Conservation (phyloP, 228 moss, liverwort and hornwort species). For the Sphagnum magellanicum region DNA sequence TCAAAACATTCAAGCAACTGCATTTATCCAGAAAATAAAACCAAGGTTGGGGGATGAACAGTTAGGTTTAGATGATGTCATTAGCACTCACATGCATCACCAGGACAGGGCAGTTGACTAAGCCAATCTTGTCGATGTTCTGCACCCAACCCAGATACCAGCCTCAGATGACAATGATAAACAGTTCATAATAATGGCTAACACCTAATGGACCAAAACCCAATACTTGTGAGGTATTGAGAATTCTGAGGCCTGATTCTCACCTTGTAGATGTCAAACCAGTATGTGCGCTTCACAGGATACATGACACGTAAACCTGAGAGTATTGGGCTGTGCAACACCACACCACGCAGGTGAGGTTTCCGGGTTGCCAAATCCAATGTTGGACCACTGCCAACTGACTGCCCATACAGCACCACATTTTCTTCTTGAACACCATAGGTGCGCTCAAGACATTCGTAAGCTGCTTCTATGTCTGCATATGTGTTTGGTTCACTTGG, state of each 20-base stretch:
- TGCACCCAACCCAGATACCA: slow-evolving; percentile 24
- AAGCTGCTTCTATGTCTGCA: slow-evolving; percentile 86
- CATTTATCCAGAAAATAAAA: background rate
- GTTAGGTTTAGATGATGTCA: no score
- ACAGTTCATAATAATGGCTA: background rate
- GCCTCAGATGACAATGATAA: background rate
- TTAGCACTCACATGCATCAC: slow-evolving; percentile 74
- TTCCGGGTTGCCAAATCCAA: slow-evolving; percentile 65
- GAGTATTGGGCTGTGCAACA: slow-evolving; percentile 96
- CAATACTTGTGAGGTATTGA: background rate
- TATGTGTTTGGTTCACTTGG: slow-evolving; percentile 97
- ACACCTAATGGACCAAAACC: no score
- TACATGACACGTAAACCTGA: slow-evolving; percentile 99
- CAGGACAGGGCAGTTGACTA: slow-evolving; percentile 80
- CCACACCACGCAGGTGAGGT: slow-evolving; percentile 79
- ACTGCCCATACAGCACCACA: slow-evolving; percentile 94
- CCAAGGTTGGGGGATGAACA: slow-evolving; percentile 1
- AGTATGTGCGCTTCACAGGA: slow-evolving; percentile 93
- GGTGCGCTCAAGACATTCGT: slow-evolving; percentile 51
- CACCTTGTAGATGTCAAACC: slow-evolving; percentile 97
- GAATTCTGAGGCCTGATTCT: background rate
- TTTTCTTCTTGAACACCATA: slow-evolving; percentile 68
- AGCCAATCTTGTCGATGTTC: slow-evolving; percentile 96
- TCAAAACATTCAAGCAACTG: no score
- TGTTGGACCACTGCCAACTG: slow-evolving; percentile 97